phyloP scores from a whole-genome alignment of 2,329 filamentous ascomycete species.

The Penicillium freii region DNA sequence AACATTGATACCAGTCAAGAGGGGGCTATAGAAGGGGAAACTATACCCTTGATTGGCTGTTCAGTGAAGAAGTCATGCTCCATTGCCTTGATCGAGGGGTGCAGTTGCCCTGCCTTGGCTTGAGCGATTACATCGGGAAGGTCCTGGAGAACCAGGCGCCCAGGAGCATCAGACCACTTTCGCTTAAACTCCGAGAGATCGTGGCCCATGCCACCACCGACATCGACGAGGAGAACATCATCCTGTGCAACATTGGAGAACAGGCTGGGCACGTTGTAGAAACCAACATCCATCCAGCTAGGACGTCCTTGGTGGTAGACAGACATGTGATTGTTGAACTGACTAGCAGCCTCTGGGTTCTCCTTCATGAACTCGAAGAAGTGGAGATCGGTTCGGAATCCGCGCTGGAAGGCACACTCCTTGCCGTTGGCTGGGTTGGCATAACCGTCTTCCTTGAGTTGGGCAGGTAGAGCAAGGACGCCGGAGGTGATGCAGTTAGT shows the following conservation, averaged over 20 bases:
- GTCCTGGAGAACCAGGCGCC: conserved; percentile 52
- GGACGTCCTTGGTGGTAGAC: conserved; percentile 28
- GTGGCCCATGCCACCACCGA: conserved; percentile 46
- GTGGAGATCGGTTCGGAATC: conserved; percentile 26
- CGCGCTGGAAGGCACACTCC: conserved; percentile 28
- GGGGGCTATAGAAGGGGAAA: background rate
- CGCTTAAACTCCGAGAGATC: conserved; percentile 40
- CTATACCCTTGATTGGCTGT: conserved; percentile 47
- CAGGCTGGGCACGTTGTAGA: conserved; percentile 26
- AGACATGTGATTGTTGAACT: conserved; percentile 33
- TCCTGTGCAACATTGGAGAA: conserved; percentile 8
- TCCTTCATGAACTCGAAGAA: conserved; percentile 31
- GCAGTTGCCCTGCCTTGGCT: conserved; percentile 14
- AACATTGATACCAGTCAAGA: background rate
- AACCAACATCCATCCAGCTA: conserved; percentile 35
- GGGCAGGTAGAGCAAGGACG: conserved; percentile 26
- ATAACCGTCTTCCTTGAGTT: conserved; percentile 28
- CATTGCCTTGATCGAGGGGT: conserved; percentile 32
- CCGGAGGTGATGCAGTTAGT: conserved; percentile 29
- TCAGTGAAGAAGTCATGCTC: conserved; percentile 49
- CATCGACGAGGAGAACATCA: conserved; percentile 41
- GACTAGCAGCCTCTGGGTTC: conserved; percentile 18
- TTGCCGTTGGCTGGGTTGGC: conserved; percentile 27
- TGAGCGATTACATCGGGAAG: conserved; percentile 40
- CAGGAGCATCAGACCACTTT: conserved; percentile 40